These are phyloP conservation scores for Annona cherimola DNA, from an alignment of 164 flowering plant species.

Conservation along the genomic window DNA sequence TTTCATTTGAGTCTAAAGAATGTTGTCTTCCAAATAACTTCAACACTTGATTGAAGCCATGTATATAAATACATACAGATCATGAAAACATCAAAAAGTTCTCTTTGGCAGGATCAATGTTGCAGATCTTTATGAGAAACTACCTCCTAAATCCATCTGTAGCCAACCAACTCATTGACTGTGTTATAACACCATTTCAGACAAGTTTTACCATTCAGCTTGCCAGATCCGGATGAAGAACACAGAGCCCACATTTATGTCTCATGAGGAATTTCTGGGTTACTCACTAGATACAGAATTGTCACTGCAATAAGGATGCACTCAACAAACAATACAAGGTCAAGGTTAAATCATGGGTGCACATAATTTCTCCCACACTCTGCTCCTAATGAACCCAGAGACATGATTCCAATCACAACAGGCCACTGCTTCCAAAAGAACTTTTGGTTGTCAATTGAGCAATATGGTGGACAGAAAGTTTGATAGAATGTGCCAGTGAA, in stretches of 20 bases:
- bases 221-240: background rate
- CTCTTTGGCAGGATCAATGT: background rate
- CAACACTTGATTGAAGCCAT: background rate
- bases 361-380: background rate
- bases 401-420: constrained; percentile 10
- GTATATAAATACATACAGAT: background rate
- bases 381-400: background rate
- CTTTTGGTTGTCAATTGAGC: constrained; percentile 26
- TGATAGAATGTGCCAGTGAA: constrained; percentile 40
- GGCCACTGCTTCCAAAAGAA: constrained; percentile 29
- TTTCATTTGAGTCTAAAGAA: background rate
- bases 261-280: background rate
- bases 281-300: background rate
- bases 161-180: background rate
- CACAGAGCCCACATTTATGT: background rate
- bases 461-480: constrained; percentile 33
- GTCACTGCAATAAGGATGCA: background rate
- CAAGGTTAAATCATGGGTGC: background rate
- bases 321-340: background rate
- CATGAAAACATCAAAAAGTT: background rate
- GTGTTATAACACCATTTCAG: background rate
- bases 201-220: no score
- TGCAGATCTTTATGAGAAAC: background rate
- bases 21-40: background rate
- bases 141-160: background rate